phyloP scores from a whole-genome alignment of 371 early-diverging fungal genomes.

The Mucor plumbeus region DNA sequence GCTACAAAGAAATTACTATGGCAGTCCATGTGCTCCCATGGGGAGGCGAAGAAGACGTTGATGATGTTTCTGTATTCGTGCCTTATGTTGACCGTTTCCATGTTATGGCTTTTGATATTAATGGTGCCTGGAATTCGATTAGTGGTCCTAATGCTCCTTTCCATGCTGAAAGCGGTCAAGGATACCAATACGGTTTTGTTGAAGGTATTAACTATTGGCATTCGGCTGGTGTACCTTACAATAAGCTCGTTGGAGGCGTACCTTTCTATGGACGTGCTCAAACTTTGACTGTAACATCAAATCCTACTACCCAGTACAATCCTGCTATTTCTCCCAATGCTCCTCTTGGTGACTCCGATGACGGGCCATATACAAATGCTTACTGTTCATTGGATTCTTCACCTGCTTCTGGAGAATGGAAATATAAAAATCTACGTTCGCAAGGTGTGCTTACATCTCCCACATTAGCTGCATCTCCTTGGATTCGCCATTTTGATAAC shows the following conservation, averaged over 20 bases:
- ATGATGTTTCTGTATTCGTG: slow-evolving; percentile 64
- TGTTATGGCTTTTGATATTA: slow-evolving; percentile 51
- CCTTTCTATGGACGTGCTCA: slow-evolving; percentile 62
- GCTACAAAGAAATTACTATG: slow-evolving; percentile 65
- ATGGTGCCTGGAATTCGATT: slow-evolving; percentile 57
- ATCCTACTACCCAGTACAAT: slow-evolving; percentile 15
- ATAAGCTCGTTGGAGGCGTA: slow-evolving; percentile 59
- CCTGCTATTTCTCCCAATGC: slow-evolving; percentile 26
- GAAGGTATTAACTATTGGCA: slow-evolving; percentile 59
- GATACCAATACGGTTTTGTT: slow-evolving; percentile 44
- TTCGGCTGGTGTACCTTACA: slow-evolving; percentile 58
- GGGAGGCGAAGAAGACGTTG: slow-evolving; percentile 41
- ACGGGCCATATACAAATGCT: slow-evolving; percentile 58
- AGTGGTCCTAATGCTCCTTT: slow-evolving; percentile 71
- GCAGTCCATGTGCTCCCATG: slow-evolving; percentile 70
- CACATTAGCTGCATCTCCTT: slow-evolving; percentile 54
- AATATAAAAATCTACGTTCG: slow-evolving; percentile 63
- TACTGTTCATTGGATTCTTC: slow-evolving; percentile 42
- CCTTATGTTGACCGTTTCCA: slow-evolving; percentile 67
- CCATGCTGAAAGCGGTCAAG: slow-evolving; percentile 42
- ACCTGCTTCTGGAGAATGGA: slow-evolving; percentile 64
- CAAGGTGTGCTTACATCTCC: slow-evolving; percentile 57
- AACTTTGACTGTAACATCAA: slow-evolving; percentile 15
- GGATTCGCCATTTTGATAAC: slow-evolving; percentile 65
- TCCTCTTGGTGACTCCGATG: slow-evolving; percentile 54